These are phyloP conservation scores for Penicillium sp. DNA, from an alignment of 2,329 filamentous ascomycete genomes.

Conservation along the genomic window DNA sequence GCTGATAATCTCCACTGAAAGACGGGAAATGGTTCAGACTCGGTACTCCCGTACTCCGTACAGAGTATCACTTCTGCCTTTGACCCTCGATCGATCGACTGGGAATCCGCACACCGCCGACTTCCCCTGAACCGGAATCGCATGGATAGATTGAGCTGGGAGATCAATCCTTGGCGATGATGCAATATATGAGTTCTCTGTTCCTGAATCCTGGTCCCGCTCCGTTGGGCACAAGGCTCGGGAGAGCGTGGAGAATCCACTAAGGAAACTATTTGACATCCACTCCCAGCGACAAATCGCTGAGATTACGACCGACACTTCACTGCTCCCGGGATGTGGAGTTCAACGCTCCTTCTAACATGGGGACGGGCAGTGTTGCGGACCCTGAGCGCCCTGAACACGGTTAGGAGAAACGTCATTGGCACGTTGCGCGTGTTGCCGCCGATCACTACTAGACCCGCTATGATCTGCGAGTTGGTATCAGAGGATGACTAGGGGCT, in stretches of 20 bases:
- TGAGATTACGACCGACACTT: slow-evolving; percentile 6
- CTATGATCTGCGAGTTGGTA: neutral
- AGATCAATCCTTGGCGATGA: too few species aligned
- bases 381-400: slow-evolving; percentile 10
- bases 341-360: slow-evolving; percentile 3
- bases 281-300: slow-evolving; percentile 1
- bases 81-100: neutral
- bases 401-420: slow-evolving; percentile 2
- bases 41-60: neutral
- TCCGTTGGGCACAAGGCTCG: neutral
- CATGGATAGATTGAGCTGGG: too few species aligned
- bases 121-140: slow-evolving; percentile 2
- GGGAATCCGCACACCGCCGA: too few species aligned
- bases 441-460: slow-evolving; percentile 8
- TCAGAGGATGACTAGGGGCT: too few species aligned
- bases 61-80: neutral
- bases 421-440: slow-evolving; percentile 3
- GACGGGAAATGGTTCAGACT: neutral
- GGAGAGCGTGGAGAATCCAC: slow-evolving; percentile 14
- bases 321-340: neutral
- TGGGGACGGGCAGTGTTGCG: slow-evolving; percentile 3
- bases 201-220: neutral
- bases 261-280: slow-evolving; percentile 26
- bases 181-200: too few species aligned
- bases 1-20: too few species aligned